These are phyloP conservation scores for Tylopilus cervinicoccineus DNA, from an alignment of 768 basidiomycete species.

Conservation along the genomic window DNA sequence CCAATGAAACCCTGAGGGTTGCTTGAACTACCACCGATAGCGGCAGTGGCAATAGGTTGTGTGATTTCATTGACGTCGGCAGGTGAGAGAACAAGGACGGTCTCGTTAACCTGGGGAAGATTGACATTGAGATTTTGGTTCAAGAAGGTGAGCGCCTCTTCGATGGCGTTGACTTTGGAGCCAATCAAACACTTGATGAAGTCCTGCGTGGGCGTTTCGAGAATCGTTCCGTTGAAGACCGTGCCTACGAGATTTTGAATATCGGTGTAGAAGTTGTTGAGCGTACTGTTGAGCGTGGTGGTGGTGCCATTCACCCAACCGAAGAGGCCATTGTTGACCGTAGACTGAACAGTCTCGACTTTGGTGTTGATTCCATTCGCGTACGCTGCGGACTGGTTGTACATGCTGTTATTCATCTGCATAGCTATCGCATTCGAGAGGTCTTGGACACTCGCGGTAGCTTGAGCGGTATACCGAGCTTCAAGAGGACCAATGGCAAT, in stretches of 20 bases:
- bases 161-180: constrained; percentile 83
- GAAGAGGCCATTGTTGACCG: constrained; percentile 84
- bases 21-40: constrained; percentile 56
- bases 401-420: constrained; percentile 80
- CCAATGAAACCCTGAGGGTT: constrained; percentile 63
- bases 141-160: constrained; percentile 86
- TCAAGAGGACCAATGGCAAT: constrained; percentile 72
- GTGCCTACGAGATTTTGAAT: constrained; percentile 73
- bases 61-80: constrained; percentile 68
- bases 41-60: constrained; percentile 78
- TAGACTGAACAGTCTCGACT: constrained; percentile 64
- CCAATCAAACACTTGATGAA: constrained; percentile 90
- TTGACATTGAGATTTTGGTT: constrained; percentile 81
- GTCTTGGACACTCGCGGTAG: constrained; percentile 55
- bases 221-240: constrained; percentile 81
- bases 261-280: constrained; percentile 83
- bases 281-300: constrained; percentile 78
- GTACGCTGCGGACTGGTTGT: constrained; percentile 72
- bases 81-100: constrained; percentile 74
- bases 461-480: constrained; percentile 58
- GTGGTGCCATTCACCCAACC: constrained; percentile 96
- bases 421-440: constrained; percentile 70
- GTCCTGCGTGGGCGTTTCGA: constrained; percentile 77
- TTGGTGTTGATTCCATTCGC: constrained; percentile 73
- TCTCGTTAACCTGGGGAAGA: constrained; percentile 73